phyloP scores from a whole-genome alignment of 345 rosid genomes.

The Lenwebbia sp. region DNA sequence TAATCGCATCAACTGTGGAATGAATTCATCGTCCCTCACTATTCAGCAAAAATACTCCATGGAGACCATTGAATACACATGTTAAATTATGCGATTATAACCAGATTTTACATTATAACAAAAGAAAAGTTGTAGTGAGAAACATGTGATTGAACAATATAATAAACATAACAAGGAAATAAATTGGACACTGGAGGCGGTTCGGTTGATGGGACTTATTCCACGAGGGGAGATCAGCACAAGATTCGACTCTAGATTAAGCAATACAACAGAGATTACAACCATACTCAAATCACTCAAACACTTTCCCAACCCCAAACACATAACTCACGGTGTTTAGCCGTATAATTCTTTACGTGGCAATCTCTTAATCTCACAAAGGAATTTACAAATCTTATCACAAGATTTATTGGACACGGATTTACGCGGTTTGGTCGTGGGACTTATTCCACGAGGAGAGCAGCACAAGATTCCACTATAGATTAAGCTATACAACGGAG shows the following conservation, averaged over 20 bases:
- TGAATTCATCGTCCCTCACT: neutral
- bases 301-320: neutral
- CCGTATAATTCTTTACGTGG: neutral
- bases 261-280: neutral
- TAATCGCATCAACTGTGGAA: neutral
- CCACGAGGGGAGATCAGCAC: neutral
- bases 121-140: neutral
- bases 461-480: neutral
- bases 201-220: neutral
- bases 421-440: neutral
- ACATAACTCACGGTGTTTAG: neutral
- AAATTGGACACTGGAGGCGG: neutral
- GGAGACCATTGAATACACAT: neutral
- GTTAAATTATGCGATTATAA: neutral
- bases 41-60: neutral
- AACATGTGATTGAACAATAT: neutral
- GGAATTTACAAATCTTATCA: neutral
- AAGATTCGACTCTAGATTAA: neutral
- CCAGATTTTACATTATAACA: neutral
- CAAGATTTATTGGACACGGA: neutral
- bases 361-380: neutral
- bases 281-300: neutral
- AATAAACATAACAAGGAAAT: neutral
- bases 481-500: neutral
- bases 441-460: neutral